Evolutionary conservation across 768 basidiomycete species (phyloP).

Genomic region (Boletus pseudo-olivaceus): DNA sequence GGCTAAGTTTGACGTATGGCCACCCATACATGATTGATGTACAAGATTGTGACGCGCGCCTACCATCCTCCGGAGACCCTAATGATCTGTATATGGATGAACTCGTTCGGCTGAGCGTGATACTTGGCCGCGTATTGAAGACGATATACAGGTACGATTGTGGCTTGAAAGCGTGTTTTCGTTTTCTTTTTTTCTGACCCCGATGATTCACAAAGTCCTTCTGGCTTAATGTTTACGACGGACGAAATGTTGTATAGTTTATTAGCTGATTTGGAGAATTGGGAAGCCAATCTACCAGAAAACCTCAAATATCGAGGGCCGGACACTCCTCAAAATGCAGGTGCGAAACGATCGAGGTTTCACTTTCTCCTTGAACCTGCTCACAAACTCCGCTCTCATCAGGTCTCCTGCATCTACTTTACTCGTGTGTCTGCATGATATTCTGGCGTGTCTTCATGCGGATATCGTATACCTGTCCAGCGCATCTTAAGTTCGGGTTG

Average conservation of each 20-base stretch:
- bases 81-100: constrained; percentile 83
- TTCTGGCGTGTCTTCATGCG: constrained; percentile 99
- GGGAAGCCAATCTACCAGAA: constrained; percentile 77
- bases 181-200: constrained; percentile 3
- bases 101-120: constrained; percentile 85
- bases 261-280: constrained; percentile 63
- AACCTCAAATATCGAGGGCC: constrained; percentile 74
- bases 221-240: constrained; percentile 80
- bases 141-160: constrained; percentile 78
- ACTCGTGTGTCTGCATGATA: constrained; percentile 90
- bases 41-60: constrained; percentile 90
- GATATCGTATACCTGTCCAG: constrained; percentile 88
- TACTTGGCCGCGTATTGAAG: constrained; percentile 89
- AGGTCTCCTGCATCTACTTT: constrained; percentile 88
- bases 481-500: constrained; percentile 82
- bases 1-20: constrained; percentile 86
- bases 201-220: constrained; percentile 50
- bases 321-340: constrained; percentile 61
- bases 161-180: neutral
- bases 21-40: constrained; percentile 97
- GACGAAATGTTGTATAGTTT: constrained; percentile 73
- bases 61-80: constrained; percentile 84
- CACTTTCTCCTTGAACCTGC: neutral
- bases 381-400: constrained; percentile 1
- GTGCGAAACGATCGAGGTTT: constrained; percentile 38